Evolutionary conservation across 2,329 filamentous ascomycete genomes (phyloP).

Genomic region (Incumbomyces delicatus): DNA sequence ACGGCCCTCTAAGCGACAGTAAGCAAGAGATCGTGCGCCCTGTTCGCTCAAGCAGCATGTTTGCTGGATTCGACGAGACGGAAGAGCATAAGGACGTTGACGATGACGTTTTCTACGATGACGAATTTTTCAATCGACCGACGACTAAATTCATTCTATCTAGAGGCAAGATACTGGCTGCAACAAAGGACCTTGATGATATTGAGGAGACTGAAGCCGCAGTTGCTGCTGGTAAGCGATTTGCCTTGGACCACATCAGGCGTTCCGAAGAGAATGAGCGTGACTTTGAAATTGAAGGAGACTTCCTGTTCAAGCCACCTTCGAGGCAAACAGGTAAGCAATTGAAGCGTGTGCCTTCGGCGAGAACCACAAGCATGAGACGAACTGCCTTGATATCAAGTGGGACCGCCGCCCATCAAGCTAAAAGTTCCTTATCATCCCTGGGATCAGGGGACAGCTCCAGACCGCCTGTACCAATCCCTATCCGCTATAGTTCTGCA

Average conservation of each 20-base stretch:
- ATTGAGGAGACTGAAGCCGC: conserved; percentile 24
- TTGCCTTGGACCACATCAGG: conserved; percentile 16
- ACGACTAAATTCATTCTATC: conserved; percentile 35
- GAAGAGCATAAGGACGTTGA: conserved; percentile 29
- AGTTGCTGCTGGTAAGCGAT: conserved; percentile 14
- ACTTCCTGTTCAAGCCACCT: not conserved
- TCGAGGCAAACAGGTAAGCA: conserved; percentile 3
- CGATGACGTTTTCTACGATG: conserved; percentile 28
- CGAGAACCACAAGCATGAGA: conserved; percentile 55
- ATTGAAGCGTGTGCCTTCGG: conserved; percentile 17
- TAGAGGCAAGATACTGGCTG: conserved; percentile 33
- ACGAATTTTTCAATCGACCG: conserved; percentile 36
- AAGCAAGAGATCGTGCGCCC: conserved; percentile 53
- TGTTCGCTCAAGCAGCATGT: conserved; percentile 72
- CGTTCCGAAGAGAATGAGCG: conserved; percentile 17
- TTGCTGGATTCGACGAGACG: conserved; percentile 72
- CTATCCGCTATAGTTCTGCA: conserved; percentile 76
- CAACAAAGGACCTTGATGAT: conserved; percentile 27
- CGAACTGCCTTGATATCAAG: conserved; percentile 72
- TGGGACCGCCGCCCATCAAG: conserved; percentile 61
- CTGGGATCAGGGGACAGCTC: conserved; percentile 36
- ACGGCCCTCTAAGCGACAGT: conserved; percentile 57
- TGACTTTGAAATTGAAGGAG: conserved; percentile 7
- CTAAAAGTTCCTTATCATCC: conserved; percentile 46
- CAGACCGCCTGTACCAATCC: conserved; percentile 76